Evolutionary conservation across 1,284 basidiomycete species (phyloP).

Genomic region (Flammula alnicola): DNA sequence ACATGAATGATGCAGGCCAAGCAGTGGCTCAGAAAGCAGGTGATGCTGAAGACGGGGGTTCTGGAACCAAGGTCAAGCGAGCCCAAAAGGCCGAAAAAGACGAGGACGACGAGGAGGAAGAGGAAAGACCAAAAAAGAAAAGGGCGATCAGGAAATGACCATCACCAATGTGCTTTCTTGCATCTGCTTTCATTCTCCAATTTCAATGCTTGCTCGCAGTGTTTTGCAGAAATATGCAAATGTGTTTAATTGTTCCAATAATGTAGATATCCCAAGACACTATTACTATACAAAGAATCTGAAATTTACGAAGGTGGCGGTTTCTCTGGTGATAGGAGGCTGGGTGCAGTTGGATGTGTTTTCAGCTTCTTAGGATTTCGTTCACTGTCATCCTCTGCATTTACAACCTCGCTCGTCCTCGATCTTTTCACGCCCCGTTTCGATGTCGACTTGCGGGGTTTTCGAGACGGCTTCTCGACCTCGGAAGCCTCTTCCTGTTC

Average conservation of each 20-base stretch:
- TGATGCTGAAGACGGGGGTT: conserved; percentile 10
- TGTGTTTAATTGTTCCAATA: too few relatives aligned
- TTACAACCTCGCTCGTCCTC: conserved; percentile 29
- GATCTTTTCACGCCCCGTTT: conserved; percentile 37
- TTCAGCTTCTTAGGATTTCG: conserved; percentile 35
- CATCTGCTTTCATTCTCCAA: too few relatives aligned
- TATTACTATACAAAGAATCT: background rate
- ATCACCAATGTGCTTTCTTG: too few relatives aligned
- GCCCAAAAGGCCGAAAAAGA: conserved; percentile 14
- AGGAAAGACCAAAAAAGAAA: conserved; percentile 30
- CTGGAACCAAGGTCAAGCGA: conserved; percentile 10
- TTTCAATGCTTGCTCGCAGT: too few relatives aligned
- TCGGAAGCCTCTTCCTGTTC: conserved; percentile 29
- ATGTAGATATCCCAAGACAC: too few relatives aligned
- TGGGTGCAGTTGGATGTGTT: conserved; percentile 21
- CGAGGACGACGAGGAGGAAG: conserved; percentile 32
- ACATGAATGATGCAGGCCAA: conserved; percentile 21
- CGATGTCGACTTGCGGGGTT: conserved; percentile 27
- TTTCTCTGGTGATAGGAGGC: conserved; percentile 3
- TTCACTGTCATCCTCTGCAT: conserved; percentile 23
- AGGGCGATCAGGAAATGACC: conserved; percentile 21
- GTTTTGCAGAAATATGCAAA: too few relatives aligned
- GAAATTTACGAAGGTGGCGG: background rate
- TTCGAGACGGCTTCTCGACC: conserved; percentile 23
- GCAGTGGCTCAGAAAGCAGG: conserved; percentile 22